Evolutionary conservation across 1,284 basidiomycete species (phyloP), one percentile per base, ranked within the genome.

Genomic region (Malassezia arunalokei): DNA sequence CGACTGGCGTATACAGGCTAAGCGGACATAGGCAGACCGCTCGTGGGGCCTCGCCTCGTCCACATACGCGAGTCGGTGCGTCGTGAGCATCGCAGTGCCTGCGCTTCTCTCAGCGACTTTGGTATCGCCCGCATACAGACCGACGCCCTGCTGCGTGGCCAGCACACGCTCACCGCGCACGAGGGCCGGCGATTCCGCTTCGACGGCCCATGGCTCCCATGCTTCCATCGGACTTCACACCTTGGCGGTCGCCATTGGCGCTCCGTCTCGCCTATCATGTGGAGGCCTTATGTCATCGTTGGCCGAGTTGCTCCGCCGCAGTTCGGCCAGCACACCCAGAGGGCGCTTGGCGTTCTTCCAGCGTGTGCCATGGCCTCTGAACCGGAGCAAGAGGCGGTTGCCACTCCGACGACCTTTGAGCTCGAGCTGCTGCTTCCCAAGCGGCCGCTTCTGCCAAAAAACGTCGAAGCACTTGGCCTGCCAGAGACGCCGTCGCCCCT

Each of bases 1-100:
- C 3, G 88, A 92, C 64, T 85, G 83, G 1, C 77, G 76, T 47
- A 96, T 78, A 55, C 77, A 76, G 0, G 78, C 76, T 7, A 95
- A 79, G 60, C 69, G 61, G 29, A 77, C 63, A 49, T 83, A 80
- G 46, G 68, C 67, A 12, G 71, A 73, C 40, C 68, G 60, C 30
- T 47, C 47, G 47, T 58, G 61, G 28, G 64, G 57, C 86, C 74
- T 24, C 76, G 74, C 65, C 85, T 83, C 1, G 65, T 87, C 82
- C 59, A 88, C 77, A 76, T 86, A 89, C 76, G 90, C 82, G 3
- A 88, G 74, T 43, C 92, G 83, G 71, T 94, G 87, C 0, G 83
- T 85, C 0, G 91, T 88, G 24, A 87, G 77, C 68, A 86, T 79
- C 2, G 86, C 73, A 0, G 79, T 80, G 29, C 88, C 87, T 46